Evolutionary conservation across 2,329 filamentous ascomycete genomes (phyloP), one percentile per base, ranked within the genome.

Genomic region (Chaetomium sp.): DNA sequence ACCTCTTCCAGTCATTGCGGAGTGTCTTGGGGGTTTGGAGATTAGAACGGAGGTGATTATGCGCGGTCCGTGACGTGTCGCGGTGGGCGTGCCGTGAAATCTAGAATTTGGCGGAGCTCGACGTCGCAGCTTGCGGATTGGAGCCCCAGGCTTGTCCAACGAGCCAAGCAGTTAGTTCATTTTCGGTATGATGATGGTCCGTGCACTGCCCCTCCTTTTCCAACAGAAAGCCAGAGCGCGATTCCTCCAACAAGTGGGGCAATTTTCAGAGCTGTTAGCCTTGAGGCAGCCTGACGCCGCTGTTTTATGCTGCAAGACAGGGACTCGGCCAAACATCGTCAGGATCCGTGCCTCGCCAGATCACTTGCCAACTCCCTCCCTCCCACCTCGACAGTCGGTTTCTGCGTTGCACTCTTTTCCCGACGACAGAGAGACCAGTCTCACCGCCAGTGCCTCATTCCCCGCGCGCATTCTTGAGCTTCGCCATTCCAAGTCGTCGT

Each of bases 1-100:
- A 65, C 78, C 79, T 66, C 81, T 79, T 67, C 81, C 81, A 64
- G 79, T 79, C 80, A 84, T 84, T 56, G 63, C 72, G 19, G 19
- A 27, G 19, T 27, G 57, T 42, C 48, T 32, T 51, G 43, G 51
- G 52, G 56, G n/a, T 54, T 49, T 55, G 37, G 19, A 19, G 51
- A 36, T 45, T 10, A 40, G 41, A 48, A 34, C 37, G 48, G 45
- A 45, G 33, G 33, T 48, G 49, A 36, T 12, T 38, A 32, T 7
- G 43, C 40, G 32, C 27, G 36, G 42, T n/a, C 36, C 45, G 35
- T 36, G 35, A 34, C n/a, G 37, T 32, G 56, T 61, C 59, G 61
- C 57, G 59, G 33, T 35, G 11, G 53, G 54, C 55, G 53, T 59
- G 59, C 55, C 51, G 43, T 53, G 55, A 55, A 61, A 57, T 59